Conservation (phyloP, 306 rosid genomes). For the Vicia sativa region DNA sequence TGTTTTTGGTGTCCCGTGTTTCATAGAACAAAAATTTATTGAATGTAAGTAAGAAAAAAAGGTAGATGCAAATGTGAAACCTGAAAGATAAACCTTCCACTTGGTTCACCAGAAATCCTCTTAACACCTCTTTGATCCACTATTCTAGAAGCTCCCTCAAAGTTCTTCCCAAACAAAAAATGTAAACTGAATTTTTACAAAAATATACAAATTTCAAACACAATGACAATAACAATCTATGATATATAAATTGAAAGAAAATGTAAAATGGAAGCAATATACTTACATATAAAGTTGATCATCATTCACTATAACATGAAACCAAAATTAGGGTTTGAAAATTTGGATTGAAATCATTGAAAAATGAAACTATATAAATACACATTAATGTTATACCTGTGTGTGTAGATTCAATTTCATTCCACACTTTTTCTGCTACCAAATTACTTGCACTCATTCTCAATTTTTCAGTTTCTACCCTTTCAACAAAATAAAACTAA, state of each 20-base stretch:
- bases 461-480: neutral
- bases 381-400: constrained; percentile 13
- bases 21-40: neutral
- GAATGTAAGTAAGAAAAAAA: constrained; percentile 8
- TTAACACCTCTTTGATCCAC: constrained; percentile 87
- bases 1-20: too few relatives aligned
- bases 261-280: constrained; percentile 1
- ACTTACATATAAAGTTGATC: constrained; percentile 55
- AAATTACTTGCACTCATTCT: constrained; percentile 30
- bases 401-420: constrained; percentile 43
- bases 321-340: neutral
- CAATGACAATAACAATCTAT: neutral
- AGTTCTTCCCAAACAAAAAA: constrained; percentile 91
- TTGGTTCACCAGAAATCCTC: constrained; percentile 67
- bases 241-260: neutral
- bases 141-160: constrained; percentile 83
- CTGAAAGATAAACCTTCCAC: constrained; percentile 85
- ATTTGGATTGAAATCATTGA: neutral
- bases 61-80: constrained; percentile 52
- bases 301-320: constrained; percentile 41
- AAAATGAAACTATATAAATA: neutral
- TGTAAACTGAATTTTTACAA: constrained; percentile 54
- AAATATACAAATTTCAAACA: constrained; percentile 19
- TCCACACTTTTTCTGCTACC: constrained; percentile 44
- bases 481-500: constrained; percentile 4